These are phyloP conservation scores for Eucalyptus pumila DNA, from an alignment of 345 rosid species.

Conservation along the genomic window DNA sequence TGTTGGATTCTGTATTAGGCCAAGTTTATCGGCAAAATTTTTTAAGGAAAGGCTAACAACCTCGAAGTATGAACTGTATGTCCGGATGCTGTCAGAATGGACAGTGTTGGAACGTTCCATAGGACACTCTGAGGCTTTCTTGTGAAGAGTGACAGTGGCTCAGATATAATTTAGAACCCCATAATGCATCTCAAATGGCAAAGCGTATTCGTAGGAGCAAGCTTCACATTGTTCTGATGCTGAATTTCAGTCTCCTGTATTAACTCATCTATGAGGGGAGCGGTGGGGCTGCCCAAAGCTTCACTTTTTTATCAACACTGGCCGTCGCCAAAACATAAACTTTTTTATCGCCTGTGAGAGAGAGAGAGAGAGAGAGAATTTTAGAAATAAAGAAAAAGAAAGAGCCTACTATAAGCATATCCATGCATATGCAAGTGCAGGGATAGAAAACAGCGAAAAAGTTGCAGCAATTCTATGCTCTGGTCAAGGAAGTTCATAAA, in stretches of 20 bases:
- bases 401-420: background rate
- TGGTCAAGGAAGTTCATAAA: background rate
- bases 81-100: background rate
- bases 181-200: background rate
- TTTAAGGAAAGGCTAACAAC: background rate
- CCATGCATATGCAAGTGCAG: background rate
- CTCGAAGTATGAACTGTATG: background rate
- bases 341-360: slow-evolving; percentile 21
- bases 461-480: background rate
- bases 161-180: background rate
- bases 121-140: background rate
- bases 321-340: slow-evolving; percentile 57
- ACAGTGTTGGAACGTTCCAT: background rate
- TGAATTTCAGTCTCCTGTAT: background rate
- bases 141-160: background rate
- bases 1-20: background rate
- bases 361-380: background rate
- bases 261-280: background rate
- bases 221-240: background rate
- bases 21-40: background rate
- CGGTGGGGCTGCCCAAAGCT: slow-evolving; percentile 76
- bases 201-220: background rate
- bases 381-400: background rate
- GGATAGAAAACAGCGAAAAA: background rate
- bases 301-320: slow-evolving; percentile 82